Percentiles rank a stretch among this genome's conserved stretches.
These are phyloP conservation scores for Fusarium sp. DNA, from an alignment of 2,329 filamentous ascomycete genomes.

Conservation along the genomic window DNA sequence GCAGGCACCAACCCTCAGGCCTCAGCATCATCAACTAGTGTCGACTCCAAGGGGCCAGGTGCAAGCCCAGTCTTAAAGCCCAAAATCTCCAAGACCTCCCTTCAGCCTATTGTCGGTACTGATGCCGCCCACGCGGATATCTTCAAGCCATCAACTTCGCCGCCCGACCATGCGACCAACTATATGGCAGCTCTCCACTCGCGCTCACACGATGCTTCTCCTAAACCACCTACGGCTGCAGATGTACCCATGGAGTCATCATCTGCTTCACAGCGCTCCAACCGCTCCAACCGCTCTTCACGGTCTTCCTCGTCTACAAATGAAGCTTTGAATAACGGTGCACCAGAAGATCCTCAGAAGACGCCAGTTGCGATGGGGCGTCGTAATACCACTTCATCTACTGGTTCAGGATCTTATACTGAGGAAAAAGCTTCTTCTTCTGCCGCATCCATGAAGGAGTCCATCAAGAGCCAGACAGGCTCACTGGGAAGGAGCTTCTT, in stretches of 20 bases:
- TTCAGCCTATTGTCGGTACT: slow-evolving; percentile 74
- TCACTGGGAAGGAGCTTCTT: slow-evolving; percentile 56
- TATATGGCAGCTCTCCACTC: slow-evolving; percentile 77
- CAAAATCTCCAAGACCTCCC: slow-evolving; percentile 57
- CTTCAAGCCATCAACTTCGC: slow-evolving; percentile 66
- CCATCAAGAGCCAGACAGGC: slow-evolving; percentile 54
- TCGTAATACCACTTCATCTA: slow-evolving; percentile 54
- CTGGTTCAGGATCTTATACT: slow-evolving; percentile 44
- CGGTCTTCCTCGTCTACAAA: slow-evolving; percentile 61
- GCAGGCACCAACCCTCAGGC: slow-evolving; percentile 46
- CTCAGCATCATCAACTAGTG: slow-evolving; percentile 59
- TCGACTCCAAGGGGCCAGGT: slow-evolving; percentile 58
- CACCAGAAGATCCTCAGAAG: slow-evolving; percentile 45
- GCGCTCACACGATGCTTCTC: slow-evolving; percentile 67
- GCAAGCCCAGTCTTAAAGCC: slow-evolving; percentile 51
- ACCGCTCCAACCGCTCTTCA: slow-evolving; percentile 60
- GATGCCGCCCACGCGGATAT: slow-evolving; percentile 75
- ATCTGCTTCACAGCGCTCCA: slow-evolving; percentile 54
- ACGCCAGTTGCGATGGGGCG: slow-evolving; percentile 45
- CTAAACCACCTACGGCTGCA: slow-evolving; percentile 51
- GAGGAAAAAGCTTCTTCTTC: slow-evolving; percentile 46
- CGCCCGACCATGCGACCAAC: slow-evolving; percentile 69
- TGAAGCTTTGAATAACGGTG: slow-evolving; percentile 56
- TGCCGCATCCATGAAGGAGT: slow-evolving; percentile 49
- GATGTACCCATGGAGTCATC: slow-evolving; percentile 51